Percentiles rank a stretch among this genome's conserved stretches.
Conservation (phyloP, 2,329 filamentous ascomycete genomes). For the Fusarium citri region DNA sequence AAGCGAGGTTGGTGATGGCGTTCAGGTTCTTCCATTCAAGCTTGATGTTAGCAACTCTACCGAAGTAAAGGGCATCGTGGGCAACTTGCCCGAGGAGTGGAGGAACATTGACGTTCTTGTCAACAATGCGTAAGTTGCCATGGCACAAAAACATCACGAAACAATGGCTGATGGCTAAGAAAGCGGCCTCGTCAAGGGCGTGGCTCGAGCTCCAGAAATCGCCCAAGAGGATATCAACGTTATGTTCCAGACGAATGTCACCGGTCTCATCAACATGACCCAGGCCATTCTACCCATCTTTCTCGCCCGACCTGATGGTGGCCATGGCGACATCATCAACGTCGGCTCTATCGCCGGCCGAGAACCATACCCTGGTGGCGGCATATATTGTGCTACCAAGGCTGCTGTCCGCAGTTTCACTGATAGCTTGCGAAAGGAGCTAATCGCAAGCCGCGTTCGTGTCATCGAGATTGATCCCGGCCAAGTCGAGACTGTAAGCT, state of each 20-base stretch:
- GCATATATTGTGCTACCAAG: constrained; percentile 95
- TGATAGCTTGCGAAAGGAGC: constrained; percentile 83
- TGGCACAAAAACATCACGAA: not conserved
- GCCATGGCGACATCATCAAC: constrained; percentile 93
- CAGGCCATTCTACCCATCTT: constrained; percentile 89
- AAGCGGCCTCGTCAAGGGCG: constrained; percentile 88
- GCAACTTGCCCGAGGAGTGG: constrained; percentile 81
- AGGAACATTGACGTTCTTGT: constrained; percentile 88
- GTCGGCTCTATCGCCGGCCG: constrained; percentile 89
- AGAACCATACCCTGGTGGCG: constrained; percentile 85
- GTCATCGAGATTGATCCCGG: constrained; percentile 92
- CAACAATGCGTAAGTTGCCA: constrained; percentile 85
- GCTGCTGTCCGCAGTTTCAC: constrained; percentile 88
- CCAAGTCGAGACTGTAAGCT: constrained; percentile 84
- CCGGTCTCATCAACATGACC: constrained; percentile 95
- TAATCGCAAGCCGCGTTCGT: constrained; percentile 82
- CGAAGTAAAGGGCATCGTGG: constrained; percentile 79
- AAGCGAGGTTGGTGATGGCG: constrained; percentile 79
- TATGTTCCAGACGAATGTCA: constrained; percentile 96
- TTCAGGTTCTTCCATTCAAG: constrained; percentile 84
- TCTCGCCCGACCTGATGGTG: constrained; percentile 78
- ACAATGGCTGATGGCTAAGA: constrained; percentile 16
- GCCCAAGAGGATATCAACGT: constrained; percentile 81
- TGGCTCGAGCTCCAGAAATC: constrained; percentile 88
- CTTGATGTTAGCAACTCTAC: constrained; percentile 87